Conservation (phyloP, 345 rosid species). For the Eucalyptus pauciflora region DNA sequence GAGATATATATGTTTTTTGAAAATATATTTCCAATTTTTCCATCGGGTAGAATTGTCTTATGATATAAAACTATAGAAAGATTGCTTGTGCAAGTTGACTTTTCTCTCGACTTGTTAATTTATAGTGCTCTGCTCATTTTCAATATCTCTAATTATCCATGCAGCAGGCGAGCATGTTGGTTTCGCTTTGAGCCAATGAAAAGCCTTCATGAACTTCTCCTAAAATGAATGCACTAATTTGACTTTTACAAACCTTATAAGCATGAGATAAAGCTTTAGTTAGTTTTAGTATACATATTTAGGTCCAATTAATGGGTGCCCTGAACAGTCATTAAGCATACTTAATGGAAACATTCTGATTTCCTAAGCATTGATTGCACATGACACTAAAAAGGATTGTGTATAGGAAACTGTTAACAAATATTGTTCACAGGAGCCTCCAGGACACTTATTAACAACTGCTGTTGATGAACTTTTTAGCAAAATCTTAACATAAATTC, state of each 20-base stretch:
- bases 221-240: not conserved
- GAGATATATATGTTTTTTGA: not conserved
- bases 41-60: not conserved
- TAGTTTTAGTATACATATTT: not conserved
- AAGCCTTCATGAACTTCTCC: not conserved
- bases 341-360: not conserved
- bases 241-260: not conserved
- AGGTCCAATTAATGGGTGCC: not conserved
- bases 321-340: not conserved
- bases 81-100: not conserved
- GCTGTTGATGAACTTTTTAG: not conserved
- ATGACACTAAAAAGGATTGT: not conserved
- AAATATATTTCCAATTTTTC: not conserved
- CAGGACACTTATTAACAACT: not conserved
- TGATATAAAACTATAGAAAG: not conserved
- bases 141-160: not conserved
- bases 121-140: not conserved
- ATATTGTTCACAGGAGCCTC: not conserved
- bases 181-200: not conserved
- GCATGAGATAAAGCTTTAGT: not conserved
- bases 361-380: not conserved
- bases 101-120: not conserved
- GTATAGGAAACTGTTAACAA: not conserved
- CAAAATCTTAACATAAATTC: not conserved
- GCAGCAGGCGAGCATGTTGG: not conserved